Evolutionary conservation across 192 early-diverging fungal species (phyloP).

Genomic region (Coemansia aciculifera): DNA sequence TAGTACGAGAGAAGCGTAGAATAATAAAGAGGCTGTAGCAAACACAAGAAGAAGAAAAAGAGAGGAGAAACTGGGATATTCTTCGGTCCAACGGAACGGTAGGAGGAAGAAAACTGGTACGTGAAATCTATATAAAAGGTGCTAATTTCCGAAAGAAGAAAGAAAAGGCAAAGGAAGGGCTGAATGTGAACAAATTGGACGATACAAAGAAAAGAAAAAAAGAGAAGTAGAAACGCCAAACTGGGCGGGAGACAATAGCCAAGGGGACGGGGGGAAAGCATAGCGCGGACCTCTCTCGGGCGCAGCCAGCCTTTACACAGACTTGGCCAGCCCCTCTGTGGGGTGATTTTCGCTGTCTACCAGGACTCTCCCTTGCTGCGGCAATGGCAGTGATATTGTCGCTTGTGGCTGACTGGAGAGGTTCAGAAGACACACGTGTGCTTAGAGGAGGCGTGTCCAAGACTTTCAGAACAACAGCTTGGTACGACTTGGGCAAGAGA

Average conservation of each 20-base stretch:
- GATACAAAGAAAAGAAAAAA: background rate
- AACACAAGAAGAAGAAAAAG: background rate
- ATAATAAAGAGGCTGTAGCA: background rate
- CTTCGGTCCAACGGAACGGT: background rate
- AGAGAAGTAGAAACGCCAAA: background rate
- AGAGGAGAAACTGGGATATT: background rate
- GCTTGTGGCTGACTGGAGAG: background rate
- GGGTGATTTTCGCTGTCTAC: background rate
- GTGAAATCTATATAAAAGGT: background rate
- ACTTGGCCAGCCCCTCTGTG: background rate
- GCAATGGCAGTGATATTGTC: background rate
- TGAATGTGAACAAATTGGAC: constrained; percentile 2
- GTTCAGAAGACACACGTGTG: background rate
- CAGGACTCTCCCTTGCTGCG: background rate
- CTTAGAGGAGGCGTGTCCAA: background rate
- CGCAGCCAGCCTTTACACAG: background rate
- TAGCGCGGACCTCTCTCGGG: background rate
- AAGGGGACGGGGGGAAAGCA: background rate
- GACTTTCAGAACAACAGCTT: background rate
- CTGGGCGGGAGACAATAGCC: constrained; percentile 6
- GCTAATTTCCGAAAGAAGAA: background rate
- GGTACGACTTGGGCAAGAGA: background rate
- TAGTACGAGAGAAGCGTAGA: background rate
- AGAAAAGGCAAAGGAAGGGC: constrained; percentile 1
- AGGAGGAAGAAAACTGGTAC: background rate